Conservation (phyloP, 2,329 filamentous ascomycete genomes). For the Colletotrichum sp. region DNA sequence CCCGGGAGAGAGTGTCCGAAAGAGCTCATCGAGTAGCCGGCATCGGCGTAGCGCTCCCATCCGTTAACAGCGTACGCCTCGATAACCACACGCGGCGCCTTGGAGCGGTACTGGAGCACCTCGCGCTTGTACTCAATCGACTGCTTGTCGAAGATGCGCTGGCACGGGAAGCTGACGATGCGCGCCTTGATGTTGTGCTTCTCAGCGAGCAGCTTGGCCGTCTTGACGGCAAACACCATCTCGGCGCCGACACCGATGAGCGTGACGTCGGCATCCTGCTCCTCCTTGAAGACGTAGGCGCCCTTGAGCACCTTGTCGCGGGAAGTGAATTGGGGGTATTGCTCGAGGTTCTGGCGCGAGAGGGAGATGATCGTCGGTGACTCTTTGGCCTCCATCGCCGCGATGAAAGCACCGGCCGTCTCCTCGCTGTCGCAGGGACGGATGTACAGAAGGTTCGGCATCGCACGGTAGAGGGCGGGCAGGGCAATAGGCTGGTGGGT, state of each 20-base stretch:
- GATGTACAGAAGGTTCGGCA: conserved; percentile 67
- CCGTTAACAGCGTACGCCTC: conserved; percentile 64
- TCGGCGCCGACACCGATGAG: conserved; percentile 44
- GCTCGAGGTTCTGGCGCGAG: conserved; percentile 46
- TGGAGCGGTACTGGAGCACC: conserved; percentile 46
- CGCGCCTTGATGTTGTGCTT: conserved; percentile 41
- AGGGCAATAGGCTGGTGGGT: conserved; percentile 68
- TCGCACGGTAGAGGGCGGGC: conserved; percentile 61
- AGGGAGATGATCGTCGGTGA: conserved; percentile 54
- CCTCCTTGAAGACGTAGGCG: conserved; percentile 51
- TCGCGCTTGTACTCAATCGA: conserved; percentile 47
- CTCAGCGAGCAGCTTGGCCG: conserved; percentile 40
- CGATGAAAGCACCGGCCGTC: conserved; percentile 56
- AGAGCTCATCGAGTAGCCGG: conserved; percentile 54
- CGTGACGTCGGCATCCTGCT: conserved; percentile 47
- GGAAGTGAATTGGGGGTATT: conserved; percentile 48
- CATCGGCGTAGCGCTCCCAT: conserved; percentile 66
- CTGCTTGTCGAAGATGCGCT: conserved; percentile 48
- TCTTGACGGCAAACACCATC: conserved; percentile 36
- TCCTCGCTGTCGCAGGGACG: conserved; percentile 65
- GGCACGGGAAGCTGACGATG: conserved; percentile 50
- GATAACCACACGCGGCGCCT: conserved; percentile 58
- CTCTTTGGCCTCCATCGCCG: conserved; percentile 45
- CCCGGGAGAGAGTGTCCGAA: conserved; percentile 63
- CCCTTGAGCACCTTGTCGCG: conserved; percentile 47